A percentile compares a stretch with the other conserved stretches of the same genome.
phyloP scores from a whole-genome alignment of 2,329 filamentous ascomycete genomes.

The Fusarium verticillioides region DNA sequence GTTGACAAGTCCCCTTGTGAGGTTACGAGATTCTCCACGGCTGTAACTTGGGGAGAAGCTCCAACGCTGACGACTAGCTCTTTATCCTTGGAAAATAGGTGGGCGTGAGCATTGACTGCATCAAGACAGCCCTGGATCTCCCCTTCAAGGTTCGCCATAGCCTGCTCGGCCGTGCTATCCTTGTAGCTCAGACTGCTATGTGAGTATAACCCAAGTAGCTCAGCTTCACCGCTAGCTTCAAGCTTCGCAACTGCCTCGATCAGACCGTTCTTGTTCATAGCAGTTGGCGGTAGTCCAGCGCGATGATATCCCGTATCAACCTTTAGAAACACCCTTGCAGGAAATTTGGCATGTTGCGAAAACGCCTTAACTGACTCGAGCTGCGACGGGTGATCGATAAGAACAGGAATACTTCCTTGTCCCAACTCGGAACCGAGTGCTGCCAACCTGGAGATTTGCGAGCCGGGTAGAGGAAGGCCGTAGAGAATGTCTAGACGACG shows the following conservation, averaged over 20 bases:
- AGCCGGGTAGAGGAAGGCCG: slow-evolving; percentile 68
- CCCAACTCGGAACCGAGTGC: slow-evolving; percentile 58
- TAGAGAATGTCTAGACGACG: slow-evolving; percentile 61
- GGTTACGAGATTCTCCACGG: slow-evolving; percentile 41
- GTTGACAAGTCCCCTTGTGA: background rate
- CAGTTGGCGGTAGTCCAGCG: slow-evolving; percentile 63
- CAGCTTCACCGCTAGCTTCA: slow-evolving; percentile 16
- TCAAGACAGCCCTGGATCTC: slow-evolving; percentile 49
- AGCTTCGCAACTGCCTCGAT: slow-evolving; percentile 49
- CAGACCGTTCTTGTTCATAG: slow-evolving; percentile 53
- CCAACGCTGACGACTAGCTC: slow-evolving; percentile 47
- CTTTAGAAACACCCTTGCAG: slow-evolving; percentile 64
- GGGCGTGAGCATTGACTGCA: slow-evolving; percentile 22
- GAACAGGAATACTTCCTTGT: slow-evolving; percentile 59
- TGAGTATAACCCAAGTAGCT: slow-evolving; percentile 46
- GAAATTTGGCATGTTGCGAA: slow-evolving; percentile 43
- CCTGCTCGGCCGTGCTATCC: slow-evolving; percentile 40
- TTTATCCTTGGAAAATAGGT: slow-evolving; percentile 24
- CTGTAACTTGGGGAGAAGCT: slow-evolving; percentile 48
- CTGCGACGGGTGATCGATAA: slow-evolving; percentile 68
- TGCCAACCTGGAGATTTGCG: slow-evolving; percentile 62
- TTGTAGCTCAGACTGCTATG: slow-evolving; percentile 50
- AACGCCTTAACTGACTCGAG: slow-evolving; percentile 49
- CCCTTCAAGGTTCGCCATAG: slow-evolving; percentile 45
- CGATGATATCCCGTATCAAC: slow-evolving; percentile 73